These are phyloP conservation scores for Saccharomyces hybrid DNA, from an alignment of 1,139 yeast species.

Conservation along the genomic window DNA sequence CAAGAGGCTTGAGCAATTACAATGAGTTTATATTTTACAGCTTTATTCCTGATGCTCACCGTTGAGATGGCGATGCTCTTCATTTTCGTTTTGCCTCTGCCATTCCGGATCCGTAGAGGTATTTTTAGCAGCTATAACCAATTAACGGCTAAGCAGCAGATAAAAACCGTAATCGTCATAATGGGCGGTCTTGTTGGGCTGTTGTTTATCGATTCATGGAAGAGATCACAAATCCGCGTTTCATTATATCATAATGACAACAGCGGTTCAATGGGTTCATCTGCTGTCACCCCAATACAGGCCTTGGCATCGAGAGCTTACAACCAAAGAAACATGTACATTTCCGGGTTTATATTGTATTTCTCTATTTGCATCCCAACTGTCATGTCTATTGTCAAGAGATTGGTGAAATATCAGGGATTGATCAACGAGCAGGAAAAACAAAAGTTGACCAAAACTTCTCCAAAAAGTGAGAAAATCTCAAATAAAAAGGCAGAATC, in stretches of 20 bases:
- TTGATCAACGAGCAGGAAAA: constrained; percentile 26
- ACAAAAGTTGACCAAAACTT: constrained; percentile 17
- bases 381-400: constrained; percentile 47
- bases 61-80: constrained; percentile 49
- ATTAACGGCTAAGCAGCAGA: constrained; percentile 37
- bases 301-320: constrained; percentile 42
- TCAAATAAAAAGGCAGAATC: constrained; percentile 35
- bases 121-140: constrained; percentile 37
- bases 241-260: constrained; percentile 17
- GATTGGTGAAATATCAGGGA: constrained; percentile 52
- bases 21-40: constrained; percentile 34
- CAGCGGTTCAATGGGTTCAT: constrained; percentile 8
- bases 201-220: constrained; percentile 55
- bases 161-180: constrained; percentile 44
- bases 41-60: constrained; percentile 36
- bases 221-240: constrained; percentile 37
- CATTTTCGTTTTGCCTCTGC: constrained; percentile 54
- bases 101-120: constrained; percentile 44
- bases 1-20: background rate
- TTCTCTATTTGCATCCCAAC: constrained; percentile 52
- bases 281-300: constrained; percentile 14
- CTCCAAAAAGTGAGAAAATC: background rate
- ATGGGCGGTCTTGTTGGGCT: constrained; percentile 41
- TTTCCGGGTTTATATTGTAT: constrained; percentile 63
- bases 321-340: constrained; percentile 62